phyloP scores from a whole-genome alignment of 2,329 filamentous ascomycete species.

The Pestalotiopsis sp. region DNA sequence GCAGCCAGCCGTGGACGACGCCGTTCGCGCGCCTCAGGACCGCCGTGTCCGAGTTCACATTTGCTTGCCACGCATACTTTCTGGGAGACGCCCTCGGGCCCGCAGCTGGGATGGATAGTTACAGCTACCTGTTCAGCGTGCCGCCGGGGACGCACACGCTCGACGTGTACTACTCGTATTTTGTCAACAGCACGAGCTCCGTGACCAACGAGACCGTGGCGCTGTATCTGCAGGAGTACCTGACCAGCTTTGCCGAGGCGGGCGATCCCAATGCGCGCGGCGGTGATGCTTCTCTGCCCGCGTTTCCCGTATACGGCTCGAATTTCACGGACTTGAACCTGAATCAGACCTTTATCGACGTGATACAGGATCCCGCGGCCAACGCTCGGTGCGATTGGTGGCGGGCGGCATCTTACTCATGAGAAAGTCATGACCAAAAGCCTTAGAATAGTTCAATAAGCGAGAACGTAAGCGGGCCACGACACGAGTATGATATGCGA shows the following conservation, averaged over 20 bases:
- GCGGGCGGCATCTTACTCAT: background rate
- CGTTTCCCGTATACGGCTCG: background rate
- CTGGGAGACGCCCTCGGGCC: constrained; percentile 2
- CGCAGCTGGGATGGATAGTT: background rate
- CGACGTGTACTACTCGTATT: constrained; percentile 9
- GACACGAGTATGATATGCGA: too few relatives aligned
- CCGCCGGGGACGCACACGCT: constrained; percentile 9
- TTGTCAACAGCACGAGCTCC: constrained; percentile 6
- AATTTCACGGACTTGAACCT: constrained; percentile 4
- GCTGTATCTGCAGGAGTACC: constrained; percentile 6
- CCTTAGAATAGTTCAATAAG: background rate
- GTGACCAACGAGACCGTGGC: constrained; percentile 13
- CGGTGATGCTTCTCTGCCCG: background rate
- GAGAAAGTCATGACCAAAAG: background rate
- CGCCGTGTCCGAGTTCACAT: constrained; percentile 4
- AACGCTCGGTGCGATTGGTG: constrained; percentile 12
- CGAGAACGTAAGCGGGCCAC: too few relatives aligned
- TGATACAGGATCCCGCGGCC: constrained; percentile 1
- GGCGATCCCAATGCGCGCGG: constrained; percentile 5
- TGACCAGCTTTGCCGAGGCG: constrained; percentile 5
- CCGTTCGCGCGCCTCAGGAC: constrained; percentile 1
- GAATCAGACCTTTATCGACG: constrained; percentile 8
- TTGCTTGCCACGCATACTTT: constrained; percentile 1
- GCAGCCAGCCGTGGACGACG: constrained; percentile 4
- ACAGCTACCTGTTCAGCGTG: constrained; percentile 11